Conservation (phyloP, 1,284 basidiomycete species). For the Papiliotrema nemorosa region DNA sequence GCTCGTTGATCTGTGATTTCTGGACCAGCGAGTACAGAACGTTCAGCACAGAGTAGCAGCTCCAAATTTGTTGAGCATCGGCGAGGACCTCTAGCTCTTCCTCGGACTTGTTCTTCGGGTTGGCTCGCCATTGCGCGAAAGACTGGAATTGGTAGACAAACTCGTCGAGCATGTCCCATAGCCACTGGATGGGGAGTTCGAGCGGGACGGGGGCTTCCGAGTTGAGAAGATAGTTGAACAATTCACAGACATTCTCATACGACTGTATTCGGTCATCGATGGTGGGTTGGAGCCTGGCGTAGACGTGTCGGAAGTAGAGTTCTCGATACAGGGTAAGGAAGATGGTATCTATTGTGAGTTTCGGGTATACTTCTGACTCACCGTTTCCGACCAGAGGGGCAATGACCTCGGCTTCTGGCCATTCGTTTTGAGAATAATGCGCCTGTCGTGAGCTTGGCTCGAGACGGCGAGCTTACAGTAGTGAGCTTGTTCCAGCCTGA, state of each 20-base stretch:
- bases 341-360: constrained; percentile 65
- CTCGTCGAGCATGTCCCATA: constrained; percentile 98
- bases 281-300: constrained; percentile 89
- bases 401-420: constrained; percentile 96
- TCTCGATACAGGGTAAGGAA: constrained; percentile 96
- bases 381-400: constrained; percentile 89
- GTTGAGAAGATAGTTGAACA: constrained; percentile 94
- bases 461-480: constrained; percentile 21
- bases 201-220: constrained; percentile 89
- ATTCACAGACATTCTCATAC: constrained; percentile 97
- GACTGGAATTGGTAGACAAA: constrained; percentile 99
- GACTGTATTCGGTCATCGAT: constrained; percentile 97
- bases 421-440: constrained; percentile 89
- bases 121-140: constrained; percentile 87
- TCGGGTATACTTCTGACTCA: constrained; percentile 42
- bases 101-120: constrained; percentile 78
- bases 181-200: constrained; percentile 93
- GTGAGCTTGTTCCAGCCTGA: constrained; percentile 95
- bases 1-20: constrained; percentile 93
- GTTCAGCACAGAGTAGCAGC: constrained; percentile 94
- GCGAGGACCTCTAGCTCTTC: constrained; percentile 81
- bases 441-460: constrained; percentile 59
- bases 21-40: constrained; percentile 97
- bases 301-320: constrained; percentile 66
- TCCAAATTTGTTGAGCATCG: constrained; percentile 79